Evolutionary conservation across 2,329 filamentous ascomycete species (phyloP).

Genomic region (Xylariaceae sp.): DNA sequence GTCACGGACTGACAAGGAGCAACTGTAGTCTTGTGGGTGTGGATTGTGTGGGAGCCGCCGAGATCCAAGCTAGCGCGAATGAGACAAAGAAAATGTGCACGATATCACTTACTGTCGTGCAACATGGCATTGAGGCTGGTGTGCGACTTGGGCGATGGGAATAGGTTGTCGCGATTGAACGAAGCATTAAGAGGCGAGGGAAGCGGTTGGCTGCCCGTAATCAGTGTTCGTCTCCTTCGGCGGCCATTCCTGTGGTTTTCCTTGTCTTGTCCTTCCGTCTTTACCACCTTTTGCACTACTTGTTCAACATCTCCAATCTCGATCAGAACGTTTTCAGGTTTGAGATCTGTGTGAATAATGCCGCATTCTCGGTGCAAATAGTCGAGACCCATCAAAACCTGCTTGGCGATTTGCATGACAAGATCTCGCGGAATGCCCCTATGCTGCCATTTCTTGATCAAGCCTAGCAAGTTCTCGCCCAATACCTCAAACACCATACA

Average conservation of each 20-base stretch:
- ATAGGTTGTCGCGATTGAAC: conserved; percentile 77
- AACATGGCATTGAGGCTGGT: conserved; percentile 81
- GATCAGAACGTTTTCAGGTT: conserved; percentile 97
- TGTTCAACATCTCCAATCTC: conserved; percentile 99
- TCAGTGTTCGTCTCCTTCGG: conserved; percentile 83
- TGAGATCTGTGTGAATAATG: conserved; percentile 96
- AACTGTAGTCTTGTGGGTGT: too few species aligned
- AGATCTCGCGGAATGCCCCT: conserved; percentile 93
- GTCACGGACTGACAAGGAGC: too few species aligned
- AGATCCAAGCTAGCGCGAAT: not conserved
- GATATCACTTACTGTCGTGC: conserved; percentile 59
- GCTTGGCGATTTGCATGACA: conserved; percentile 98
- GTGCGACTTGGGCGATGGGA: conserved; percentile 58
- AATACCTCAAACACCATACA: conserved; percentile 99
- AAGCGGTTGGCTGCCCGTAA: conserved; percentile 93
- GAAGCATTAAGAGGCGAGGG: conserved; percentile 90
- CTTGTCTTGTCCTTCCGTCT: conserved; percentile 69
- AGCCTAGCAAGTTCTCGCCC: conserved; percentile 86
- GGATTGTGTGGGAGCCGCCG: not conserved
- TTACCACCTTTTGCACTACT: conserved; percentile 94
- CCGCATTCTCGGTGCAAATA: conserved; percentile 97
- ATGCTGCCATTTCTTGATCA: conserved; percentile 99
- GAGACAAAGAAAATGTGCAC: conserved; percentile 18
- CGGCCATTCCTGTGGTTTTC: conserved; percentile 91
- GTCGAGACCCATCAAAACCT: conserved; percentile 90